A percentile compares a stretch with the other conserved stretches of the same genome.
Conservation (phyloP, 140 eudicot genomes). For the Cichorium intybus region DNA sequence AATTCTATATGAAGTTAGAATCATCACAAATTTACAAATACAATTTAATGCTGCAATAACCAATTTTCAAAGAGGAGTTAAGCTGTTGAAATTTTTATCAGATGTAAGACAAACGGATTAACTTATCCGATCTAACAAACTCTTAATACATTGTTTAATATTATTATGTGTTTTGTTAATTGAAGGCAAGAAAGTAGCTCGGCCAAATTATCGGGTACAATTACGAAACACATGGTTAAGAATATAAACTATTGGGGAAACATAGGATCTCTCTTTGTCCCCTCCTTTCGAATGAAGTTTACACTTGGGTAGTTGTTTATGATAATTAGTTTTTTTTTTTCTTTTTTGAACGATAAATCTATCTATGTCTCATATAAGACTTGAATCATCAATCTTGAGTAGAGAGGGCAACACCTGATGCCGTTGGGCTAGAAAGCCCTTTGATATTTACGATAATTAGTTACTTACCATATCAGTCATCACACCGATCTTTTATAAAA, state of each 20-base stretch:
- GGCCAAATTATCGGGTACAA: conserved; percentile 20
- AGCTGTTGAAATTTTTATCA: not conserved
- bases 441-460: no score
- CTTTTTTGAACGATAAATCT: no score
- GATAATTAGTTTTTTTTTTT: no score
- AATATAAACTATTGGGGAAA: conserved; percentile 3
- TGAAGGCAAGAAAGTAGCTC: conserved; percentile 20
- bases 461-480: not conserved
- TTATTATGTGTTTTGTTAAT: conserved; percentile 14
- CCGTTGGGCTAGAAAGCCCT: no score
- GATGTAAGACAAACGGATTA: conserved; percentile 12
- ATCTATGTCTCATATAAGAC: no score
- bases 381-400: no score
- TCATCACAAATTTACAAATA: no score
- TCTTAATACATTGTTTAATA: conserved; percentile 10
- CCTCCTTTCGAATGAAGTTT: not conserved
- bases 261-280: conserved; percentile 24
- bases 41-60: not conserved
- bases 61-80: not conserved
- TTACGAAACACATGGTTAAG: conserved; percentile 19
- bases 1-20: no score
- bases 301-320: not conserved
- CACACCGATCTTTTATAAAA: not conserved
- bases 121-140: not conserved
- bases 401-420: no score